Conservation (phyloP, 1,139 yeast genomes). For the Yamadazyma aaseri region DNA sequence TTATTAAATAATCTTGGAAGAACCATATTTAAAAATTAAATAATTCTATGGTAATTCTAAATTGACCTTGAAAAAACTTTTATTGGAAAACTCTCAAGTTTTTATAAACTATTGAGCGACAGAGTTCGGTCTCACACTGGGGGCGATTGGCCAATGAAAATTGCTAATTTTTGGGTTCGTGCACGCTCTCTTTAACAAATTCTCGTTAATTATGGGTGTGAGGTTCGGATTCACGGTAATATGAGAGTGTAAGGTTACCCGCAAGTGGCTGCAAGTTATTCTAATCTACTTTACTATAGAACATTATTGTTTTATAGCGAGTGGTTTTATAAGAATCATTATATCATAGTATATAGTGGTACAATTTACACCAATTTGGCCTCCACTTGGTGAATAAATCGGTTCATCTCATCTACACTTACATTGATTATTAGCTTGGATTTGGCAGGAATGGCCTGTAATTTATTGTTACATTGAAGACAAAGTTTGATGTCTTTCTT, state of each 20-base stretch:
- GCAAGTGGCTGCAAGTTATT: neutral
- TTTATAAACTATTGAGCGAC: conserved; percentile 10
- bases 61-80: conserved; percentile 15
- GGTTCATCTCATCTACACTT: conserved; percentile 10
- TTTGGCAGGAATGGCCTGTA: conserved; percentile 8
- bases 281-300: too few relatives aligned
- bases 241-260: too few relatives aligned
- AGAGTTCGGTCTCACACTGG: conserved; percentile 12
- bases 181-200: neutral
- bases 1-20: conserved; percentile 91
- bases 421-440: conserved; percentile 10
- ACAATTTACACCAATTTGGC: neutral
- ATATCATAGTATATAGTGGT: too few relatives aligned
- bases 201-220: too few relatives aligned
- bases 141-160: conserved; percentile 9
- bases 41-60: conserved; percentile 17
- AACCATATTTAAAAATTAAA: conserved; percentile 43
- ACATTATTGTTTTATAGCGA: too few relatives aligned
- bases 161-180: neutral
- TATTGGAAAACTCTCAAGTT: conserved; percentile 8
- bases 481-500: conserved; percentile 21
- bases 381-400: conserved; percentile 8
- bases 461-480: conserved; percentile 18
- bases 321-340: too few relatives aligned
- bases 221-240: too few relatives aligned